phyloP scores from a whole-genome alignment of 2,329 filamentous ascomycete species.

The Tolypocladium amazonense region DNA sequence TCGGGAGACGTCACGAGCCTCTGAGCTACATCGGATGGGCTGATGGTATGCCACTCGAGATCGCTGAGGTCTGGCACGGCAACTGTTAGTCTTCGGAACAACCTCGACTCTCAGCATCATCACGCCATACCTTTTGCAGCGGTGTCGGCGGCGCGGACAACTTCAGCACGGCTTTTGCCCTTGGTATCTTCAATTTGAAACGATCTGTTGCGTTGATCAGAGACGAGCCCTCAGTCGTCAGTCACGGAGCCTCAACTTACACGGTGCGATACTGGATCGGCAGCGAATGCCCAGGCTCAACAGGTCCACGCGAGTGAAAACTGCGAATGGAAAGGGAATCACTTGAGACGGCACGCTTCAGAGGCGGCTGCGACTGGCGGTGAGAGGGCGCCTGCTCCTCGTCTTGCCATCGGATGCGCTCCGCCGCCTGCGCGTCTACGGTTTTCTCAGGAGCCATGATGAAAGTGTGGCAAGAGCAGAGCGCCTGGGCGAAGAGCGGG shows the following conservation, averaged over 20 bases:
- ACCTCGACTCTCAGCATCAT: neutral
- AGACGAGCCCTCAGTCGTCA: neutral
- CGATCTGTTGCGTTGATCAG: conserved; percentile 19
- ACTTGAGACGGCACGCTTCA: conserved; percentile 15
- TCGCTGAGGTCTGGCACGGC: conserved; percentile 40
- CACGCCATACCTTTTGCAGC: conserved; percentile 29
- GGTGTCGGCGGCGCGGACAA: conserved; percentile 28
- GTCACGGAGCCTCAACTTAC: conserved; percentile 19
- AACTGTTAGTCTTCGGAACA: neutral
- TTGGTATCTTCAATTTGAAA: conserved; percentile 47
- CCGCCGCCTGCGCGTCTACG: conserved; percentile 6
- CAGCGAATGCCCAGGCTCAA: conserved; percentile 19
- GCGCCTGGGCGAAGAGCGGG: neutral
- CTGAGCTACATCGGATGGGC: conserved; percentile 45
- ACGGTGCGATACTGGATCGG: conserved; percentile 46
- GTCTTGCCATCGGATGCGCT: conserved; percentile 26
- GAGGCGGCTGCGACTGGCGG: conserved; percentile 6
- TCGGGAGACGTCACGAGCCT: conserved; percentile 45
- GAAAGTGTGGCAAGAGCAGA: neutral
- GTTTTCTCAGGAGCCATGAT: conserved; percentile 7
- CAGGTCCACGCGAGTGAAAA: conserved; percentile 16
- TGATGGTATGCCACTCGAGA: conserved; percentile 58
- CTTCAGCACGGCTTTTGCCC: conserved; percentile 28
- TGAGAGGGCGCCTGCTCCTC: conserved; percentile 19
- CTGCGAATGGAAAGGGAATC: conserved; percentile 31